A percentile compares a stretch with the other conserved stretches of the same genome.
Evolutionary conservation across 2,329 filamentous ascomycete species (phyloP).

Genomic region (Calonectria pteridis): DNA sequence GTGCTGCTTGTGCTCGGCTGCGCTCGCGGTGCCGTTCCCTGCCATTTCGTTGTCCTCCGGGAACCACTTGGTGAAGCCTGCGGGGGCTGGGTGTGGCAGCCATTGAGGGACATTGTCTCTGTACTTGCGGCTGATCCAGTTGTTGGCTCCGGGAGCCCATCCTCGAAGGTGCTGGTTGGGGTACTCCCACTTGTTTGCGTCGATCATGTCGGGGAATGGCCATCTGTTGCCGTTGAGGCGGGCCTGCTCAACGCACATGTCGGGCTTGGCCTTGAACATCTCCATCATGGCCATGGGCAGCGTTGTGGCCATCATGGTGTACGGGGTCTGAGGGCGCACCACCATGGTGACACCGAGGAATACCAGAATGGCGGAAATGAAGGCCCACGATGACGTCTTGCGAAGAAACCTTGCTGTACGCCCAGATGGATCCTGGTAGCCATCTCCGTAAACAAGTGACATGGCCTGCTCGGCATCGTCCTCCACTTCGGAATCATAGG

Average conservation of each 20-base stretch:
- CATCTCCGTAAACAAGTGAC: slow-evolving; percentile 25
- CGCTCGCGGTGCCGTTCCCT: not conserved
- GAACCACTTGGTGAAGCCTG: slow-evolving; percentile 47
- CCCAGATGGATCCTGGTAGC: slow-evolving; percentile 18
- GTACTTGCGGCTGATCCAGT: slow-evolving; percentile 40
- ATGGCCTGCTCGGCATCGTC: slow-evolving; percentile 33
- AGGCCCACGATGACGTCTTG: slow-evolving; percentile 24
- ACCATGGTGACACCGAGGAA: slow-evolving; percentile 37
- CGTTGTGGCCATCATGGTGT: slow-evolving; percentile 49
- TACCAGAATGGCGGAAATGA: slow-evolving; percentile 2
- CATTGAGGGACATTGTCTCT: slow-evolving; percentile 43
- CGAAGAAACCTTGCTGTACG: slow-evolving; percentile 7
- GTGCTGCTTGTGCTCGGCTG: not conserved
- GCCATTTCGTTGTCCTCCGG: not conserved
- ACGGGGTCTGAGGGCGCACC: slow-evolving; percentile 46
- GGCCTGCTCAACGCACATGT: slow-evolving; percentile 39
- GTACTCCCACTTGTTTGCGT: slow-evolving; percentile 42
- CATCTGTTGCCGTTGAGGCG: slow-evolving; percentile 38
- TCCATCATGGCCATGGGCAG: slow-evolving; percentile 47
- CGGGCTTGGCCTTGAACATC: slow-evolving; percentile 38
- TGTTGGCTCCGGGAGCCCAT: slow-evolving; percentile 48
- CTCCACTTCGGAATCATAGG: slow-evolving; percentile 28
- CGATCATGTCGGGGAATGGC: slow-evolving; percentile 47
- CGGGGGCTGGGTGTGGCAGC: slow-evolving; percentile 42
- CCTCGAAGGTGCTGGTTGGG: slow-evolving; percentile 43